These are phyloP conservation scores for Globisporangium alternatum DNA, from an alignment of 352 stramenopile species.

Conservation along the genomic window DNA sequence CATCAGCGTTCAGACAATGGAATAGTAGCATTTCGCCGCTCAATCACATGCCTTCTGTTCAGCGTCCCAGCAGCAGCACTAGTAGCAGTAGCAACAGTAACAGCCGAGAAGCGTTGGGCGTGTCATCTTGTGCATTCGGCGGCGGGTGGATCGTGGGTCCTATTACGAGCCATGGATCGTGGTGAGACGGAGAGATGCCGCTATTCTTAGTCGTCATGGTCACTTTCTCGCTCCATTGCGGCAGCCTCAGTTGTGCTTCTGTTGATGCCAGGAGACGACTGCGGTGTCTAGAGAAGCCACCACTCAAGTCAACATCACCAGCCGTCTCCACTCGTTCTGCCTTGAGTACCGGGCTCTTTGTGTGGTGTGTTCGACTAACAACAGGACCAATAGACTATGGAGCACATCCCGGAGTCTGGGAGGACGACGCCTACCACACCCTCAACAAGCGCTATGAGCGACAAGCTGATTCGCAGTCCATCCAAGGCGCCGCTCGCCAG, in stretches of 20 bases:
- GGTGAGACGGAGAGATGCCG: neutral
- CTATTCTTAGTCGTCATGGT: neutral
- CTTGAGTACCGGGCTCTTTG: neutral
- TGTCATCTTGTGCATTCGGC: neutral
- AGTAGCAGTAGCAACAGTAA: neutral
- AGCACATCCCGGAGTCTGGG: constrained; percentile 16
- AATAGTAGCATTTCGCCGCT: neutral
- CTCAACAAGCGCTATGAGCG: neutral
- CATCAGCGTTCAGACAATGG: neutral
- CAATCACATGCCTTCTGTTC: too few species aligned
- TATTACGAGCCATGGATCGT: neutral
- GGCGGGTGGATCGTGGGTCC: neutral
- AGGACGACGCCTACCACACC: neutral
- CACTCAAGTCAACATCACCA: neutral
- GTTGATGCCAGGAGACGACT: neutral
- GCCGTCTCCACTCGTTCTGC: neutral
- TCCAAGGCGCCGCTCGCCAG: constrained; percentile 3
- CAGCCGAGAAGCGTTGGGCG: neutral
- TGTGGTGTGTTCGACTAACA: neutral
- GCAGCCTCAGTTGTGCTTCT: neutral
- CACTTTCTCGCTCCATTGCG: neutral
- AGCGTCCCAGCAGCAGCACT: neutral
- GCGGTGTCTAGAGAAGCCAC: neutral
- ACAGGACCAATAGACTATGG: constrained; percentile 3
- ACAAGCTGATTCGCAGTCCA: constrained; percentile 1